phyloP scores from a whole-genome alignment of 2,329 filamentous ascomycete species.

The Drechmeria coniospora region DNA sequence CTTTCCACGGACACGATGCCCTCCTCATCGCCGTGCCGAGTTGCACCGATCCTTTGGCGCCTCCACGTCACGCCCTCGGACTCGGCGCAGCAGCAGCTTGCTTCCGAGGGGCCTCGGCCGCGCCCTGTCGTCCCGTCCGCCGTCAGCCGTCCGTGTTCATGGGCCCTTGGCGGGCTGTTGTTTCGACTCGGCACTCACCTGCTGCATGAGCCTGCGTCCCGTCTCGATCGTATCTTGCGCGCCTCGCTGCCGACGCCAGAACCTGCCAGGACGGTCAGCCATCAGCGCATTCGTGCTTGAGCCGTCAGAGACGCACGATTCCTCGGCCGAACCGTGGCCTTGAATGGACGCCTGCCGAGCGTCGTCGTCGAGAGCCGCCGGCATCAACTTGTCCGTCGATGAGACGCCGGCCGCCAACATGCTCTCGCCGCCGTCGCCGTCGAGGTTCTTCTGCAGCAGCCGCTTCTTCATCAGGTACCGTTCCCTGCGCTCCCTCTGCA shows the following conservation, averaged over 20 bases:
- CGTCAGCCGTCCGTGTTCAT: too few relatives aligned
- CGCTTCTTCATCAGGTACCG: conserved; percentile 67
- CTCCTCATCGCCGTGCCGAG: too few relatives aligned
- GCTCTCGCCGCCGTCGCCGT: conserved; percentile 35
- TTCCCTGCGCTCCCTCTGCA: conserved; percentile 73
- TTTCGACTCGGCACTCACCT: too few relatives aligned
- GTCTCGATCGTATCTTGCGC: conserved; percentile 41
- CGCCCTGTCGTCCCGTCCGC: too few relatives aligned
- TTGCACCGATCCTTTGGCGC: too few relatives aligned
- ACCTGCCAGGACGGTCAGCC: conserved; percentile 24
- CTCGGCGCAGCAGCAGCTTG: neutral
- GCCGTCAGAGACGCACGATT: conserved; percentile 23
- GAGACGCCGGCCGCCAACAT: conserved; percentile 30
- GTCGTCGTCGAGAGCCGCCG: conserved; percentile 48
- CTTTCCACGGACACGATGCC: too few relatives aligned
- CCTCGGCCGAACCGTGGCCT: conserved; percentile 34
- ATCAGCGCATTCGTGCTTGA: conserved; percentile 1
- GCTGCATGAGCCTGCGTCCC: conserved; percentile 38
- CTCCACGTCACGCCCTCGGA: neutral
- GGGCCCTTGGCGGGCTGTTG: too few relatives aligned
- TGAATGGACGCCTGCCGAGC: conserved; percentile 33
- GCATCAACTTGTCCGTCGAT: conserved; percentile 47
- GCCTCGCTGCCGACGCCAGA: conserved; percentile 46
- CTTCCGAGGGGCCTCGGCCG: neutral
- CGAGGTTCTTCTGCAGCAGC: conserved; percentile 59